A percentile compares a stretch with the other conserved stretches of the same genome.
Conservation (phyloP, 1,284 basidiomycete species). For the Cystobasidium slooffiae region DNA sequence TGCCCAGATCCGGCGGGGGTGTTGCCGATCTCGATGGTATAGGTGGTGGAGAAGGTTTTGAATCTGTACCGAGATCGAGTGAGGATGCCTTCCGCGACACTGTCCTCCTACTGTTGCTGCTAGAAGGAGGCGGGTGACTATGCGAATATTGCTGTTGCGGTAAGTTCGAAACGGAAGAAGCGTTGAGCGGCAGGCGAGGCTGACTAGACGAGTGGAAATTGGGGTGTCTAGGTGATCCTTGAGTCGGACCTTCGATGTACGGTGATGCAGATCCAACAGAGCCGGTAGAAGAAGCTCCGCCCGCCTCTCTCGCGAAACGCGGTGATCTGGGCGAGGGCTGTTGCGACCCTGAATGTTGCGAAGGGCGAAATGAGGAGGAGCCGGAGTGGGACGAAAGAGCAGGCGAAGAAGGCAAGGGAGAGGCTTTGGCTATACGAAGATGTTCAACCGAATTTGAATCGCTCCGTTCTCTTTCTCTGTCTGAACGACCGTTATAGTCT, state of each 20-base stretch:
- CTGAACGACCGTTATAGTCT: not conserved
- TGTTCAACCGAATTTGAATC: conserved; percentile 9
- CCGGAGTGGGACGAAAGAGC: conserved; percentile 26
- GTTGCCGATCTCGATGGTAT: conserved; percentile 20
- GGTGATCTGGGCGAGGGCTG: conserved; percentile 30
- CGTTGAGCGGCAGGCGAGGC: not conserved
- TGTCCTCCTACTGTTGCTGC: not conserved
- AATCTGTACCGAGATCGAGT: conserved; percentile 27
- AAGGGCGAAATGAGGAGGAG: conserved; percentile 4
- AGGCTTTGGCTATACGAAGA: conserved; percentile 19
- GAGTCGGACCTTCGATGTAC: conserved; percentile 11
- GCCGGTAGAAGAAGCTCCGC: not conserved
- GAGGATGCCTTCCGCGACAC: conserved; percentile 34
- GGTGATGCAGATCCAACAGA: not conserved
- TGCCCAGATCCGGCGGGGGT: conserved; percentile 18
- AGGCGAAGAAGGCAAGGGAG: conserved; percentile 13
- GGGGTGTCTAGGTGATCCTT: conserved; percentile 14
- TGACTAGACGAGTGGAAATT: conserved; percentile 11
- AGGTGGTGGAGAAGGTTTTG: not conserved
- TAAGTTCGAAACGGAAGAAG: not conserved
- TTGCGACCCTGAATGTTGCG: conserved; percentile 20
- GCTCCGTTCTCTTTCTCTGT: conserved; percentile 9
- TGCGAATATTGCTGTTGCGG: not conserved
- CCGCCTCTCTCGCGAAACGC: not conserved
- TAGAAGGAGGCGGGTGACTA: too few species aligned